Evolutionary conservation across 2,329 filamentous ascomycete genomes (phyloP), one percentile per base, ranked within the genome.

Genomic region (Penicillium decumbens): DNA sequence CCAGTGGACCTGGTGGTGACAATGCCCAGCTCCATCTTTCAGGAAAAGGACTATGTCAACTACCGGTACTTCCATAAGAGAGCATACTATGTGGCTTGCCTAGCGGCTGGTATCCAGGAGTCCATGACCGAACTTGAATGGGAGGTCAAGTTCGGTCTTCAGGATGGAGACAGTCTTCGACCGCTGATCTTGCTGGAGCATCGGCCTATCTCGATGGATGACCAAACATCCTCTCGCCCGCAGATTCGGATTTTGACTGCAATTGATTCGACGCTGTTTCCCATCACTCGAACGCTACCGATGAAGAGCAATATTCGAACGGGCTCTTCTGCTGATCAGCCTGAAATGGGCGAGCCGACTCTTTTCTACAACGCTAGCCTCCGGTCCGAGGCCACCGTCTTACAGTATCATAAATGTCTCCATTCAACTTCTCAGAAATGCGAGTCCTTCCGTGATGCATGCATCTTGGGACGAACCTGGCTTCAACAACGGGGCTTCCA

Each of bases 61-160:
- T 80, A 93, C 75, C 83, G 93, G 53, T 97, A 95, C 72, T 95
- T 96, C 65, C 91, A 96, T 73, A 95, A 95, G 64, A 79, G 91
- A 55, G 88, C 93, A 10, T 97, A 92, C 70, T 97, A 95, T 65
- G 75, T 97, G 43, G 89, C 91, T 29, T 89, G 87, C 56, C 75
- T 97, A 48, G 84, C 89, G 12, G 83, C 82, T 27, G 83, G 80
- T 4, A 74, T 97, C 45, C 82, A 83, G 56, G 75, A 79, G 32
- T 72, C 79, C 20, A 49, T 45, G 3, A 70, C 83, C 40, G 74
- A 73, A 3, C 68, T 78, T 13, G 72, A 74, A 0, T 77, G 86
- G 58, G 75, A 80, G 12, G 61, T 88, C 39, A 74, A 74, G 4
- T 95, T 86, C 68, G 81, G 82, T 50, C 77, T 79, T 56, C 73